Percentiles rank a stretch among this genome's conserved stretches.
Conservation (phyloP, 768 basidiomycete species). For the Lepiota brunneoincarnata region DNA sequence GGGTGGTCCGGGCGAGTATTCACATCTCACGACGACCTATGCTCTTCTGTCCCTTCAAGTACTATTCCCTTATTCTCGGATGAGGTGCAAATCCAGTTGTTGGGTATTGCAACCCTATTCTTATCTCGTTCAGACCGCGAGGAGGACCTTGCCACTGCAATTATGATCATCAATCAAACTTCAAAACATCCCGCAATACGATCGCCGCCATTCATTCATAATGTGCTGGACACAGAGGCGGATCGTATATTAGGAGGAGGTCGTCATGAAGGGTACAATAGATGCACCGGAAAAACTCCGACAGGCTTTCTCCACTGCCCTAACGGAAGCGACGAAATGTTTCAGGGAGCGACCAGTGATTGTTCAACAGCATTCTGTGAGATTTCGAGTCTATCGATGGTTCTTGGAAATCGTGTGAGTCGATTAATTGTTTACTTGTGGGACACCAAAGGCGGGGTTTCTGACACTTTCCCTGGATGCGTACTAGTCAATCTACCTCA, state of each 20-base stretch:
- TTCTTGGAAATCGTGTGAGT: not conserved
- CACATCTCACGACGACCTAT: not conserved
- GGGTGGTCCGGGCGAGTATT: not conserved
- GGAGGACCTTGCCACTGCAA: not conserved
- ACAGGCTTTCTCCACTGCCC: not conserved
- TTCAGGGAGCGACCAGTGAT: not conserved
- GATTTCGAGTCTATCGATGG: not conserved
- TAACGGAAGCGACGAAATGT: not conserved
- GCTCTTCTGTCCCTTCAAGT: conserved; percentile 2
- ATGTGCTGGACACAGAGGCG: not conserved
- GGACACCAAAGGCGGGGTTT: not conserved
- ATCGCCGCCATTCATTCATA: not conserved
- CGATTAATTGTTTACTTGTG: not conserved
- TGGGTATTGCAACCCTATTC: not conserved
- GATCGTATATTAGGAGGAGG: not conserved
- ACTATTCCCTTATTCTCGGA: not conserved
- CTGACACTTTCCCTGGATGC: not conserved
- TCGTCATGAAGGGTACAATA: not conserved
- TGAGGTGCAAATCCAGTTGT: conserved; percentile 1
- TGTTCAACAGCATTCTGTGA: not conserved
- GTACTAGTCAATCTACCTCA: not conserved
- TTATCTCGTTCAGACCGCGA: not conserved
- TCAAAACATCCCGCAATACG: not conserved
- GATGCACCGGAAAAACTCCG: not conserved
- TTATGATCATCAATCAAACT: not conserved